Evolutionary conservation across 371 early-diverging fungal species (phyloP), one percentile per base, ranked within the genome.

Genomic region (Apophysomyces elegans): DNA sequence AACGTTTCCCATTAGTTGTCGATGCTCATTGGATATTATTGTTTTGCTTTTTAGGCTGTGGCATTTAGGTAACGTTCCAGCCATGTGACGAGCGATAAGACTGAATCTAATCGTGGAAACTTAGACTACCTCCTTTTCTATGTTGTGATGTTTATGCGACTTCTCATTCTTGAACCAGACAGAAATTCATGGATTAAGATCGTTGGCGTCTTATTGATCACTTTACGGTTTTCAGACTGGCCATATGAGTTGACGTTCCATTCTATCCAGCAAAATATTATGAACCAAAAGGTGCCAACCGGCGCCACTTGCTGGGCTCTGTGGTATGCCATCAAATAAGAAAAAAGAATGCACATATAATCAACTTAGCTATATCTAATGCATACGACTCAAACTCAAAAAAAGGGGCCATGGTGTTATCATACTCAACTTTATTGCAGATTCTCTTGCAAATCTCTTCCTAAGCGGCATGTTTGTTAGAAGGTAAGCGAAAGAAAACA

Each of bases 381-480:
- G 3, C n/a, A 32, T 65, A 21, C 11, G 21, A 8, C 13, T n/a
- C 5, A 32, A 26, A 26, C 32, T 26, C 5, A 18, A 16, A 50
- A 18, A 50, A 50, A 81, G 81, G 81, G 77, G 76, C 1, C 38
- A 68, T 14, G 80, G 80, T 21, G 83, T 82, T 6, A 71, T 82
- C 26, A 78, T 79, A 32, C 50, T 82, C 14, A 79, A 79, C 47
- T 79, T 82, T 54, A 62, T 82, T 11, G 80, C 72, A 13, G 83
- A 82, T 39, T 70, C 70, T n/a, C 63, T 82, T 1, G 78, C 80
- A 9, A 82, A 77, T 59, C 60, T 82, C 16, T 82, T 82, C 60
- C 64, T 82, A 4, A 79, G 83, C 60, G 83, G 83, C 43, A 77
- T 79, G 74, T 82, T 82, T 73, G 75, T 82, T 5, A 62, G 77